These are phyloP conservation scores for Leccinum incarnatum DNA, from an alignment of 768 basidiomycete species.

Conservation along the genomic window DNA sequence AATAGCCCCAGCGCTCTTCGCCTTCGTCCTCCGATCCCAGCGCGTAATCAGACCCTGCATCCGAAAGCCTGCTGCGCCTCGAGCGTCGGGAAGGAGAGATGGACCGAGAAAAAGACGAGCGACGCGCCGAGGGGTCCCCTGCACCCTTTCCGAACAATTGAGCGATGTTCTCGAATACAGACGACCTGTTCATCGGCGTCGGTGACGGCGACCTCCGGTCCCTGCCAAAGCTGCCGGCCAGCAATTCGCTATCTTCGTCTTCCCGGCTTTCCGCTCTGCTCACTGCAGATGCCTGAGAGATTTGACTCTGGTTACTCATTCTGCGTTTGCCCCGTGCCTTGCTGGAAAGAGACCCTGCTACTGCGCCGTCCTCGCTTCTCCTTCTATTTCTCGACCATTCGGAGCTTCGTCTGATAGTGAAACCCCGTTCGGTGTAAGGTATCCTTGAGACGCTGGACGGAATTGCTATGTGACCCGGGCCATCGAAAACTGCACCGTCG, in stretches of 20 bases:
- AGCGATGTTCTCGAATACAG: conserved; percentile 64
- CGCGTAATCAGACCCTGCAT: conserved; percentile 43
- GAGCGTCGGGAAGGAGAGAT: conserved; percentile 48
- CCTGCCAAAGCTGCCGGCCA: conserved; percentile 27
- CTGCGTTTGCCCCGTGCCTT: conserved; percentile 37
- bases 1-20: conserved; percentile 88
- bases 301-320: conserved; percentile 41
- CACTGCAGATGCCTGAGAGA: conserved; percentile 39
- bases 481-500: conserved; percentile 72
- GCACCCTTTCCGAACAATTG: conserved; percentile 59
- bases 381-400: conserved; percentile 48
- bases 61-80: conserved; percentile 50
- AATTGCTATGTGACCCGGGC: conserved; percentile 59
- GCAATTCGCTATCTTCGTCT: conserved; percentile 35
- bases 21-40: conserved; percentile 53
- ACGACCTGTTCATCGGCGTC: conserved; percentile 36
- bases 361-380: conserved; percentile 45
- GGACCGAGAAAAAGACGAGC: conserved; percentile 56
- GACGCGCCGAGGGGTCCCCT: conserved; percentile 42
- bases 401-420: conserved; percentile 50
- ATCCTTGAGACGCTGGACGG: conserved; percentile 82
- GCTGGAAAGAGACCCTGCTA: conserved; percentile 26
- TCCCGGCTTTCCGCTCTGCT: conserved; percentile 38
- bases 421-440: conserved; percentile 53
- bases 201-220: conserved; percentile 36